Evolutionary conservation across 2,329 filamentous ascomycete species (phyloP), one percentile per base, ranked within the genome.

Genomic region (Cytospora chrysosperma): DNA sequence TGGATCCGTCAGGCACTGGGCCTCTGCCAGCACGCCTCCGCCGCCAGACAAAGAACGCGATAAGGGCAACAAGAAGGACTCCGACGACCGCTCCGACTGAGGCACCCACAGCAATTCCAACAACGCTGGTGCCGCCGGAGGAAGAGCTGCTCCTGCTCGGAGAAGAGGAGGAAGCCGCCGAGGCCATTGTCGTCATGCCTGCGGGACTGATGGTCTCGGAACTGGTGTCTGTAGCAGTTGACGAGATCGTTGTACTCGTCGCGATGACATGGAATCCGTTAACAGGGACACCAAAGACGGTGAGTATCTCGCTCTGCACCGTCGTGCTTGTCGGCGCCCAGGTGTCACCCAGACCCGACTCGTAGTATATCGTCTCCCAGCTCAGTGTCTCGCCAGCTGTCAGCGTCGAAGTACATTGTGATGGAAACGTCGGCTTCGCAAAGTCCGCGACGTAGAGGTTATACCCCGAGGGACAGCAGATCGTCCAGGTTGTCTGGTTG

Each of bases 401-500:
- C 21, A 59, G 37, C 12, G 59, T 62, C 21, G 56, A 62, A 2
- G 43, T 56, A 21, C 63, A 65, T 43, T 62, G 59, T n/a, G 55
- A 56, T 12, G 59, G 63, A 21, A 65, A 58, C 13, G 32, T 30
- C 5, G 52, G 21, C 7, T 2, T 56, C 19, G 52, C 54, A 30
- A 65, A 62, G 4, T 58, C 50, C 19, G 21, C 28, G 1, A 40
- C 12, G 56, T 59, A 62, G 59, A 62, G 59, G 15, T 34, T 28
- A n/a, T 62, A 65, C 12, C 49, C 28, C 13, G 56, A 43, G 13
- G 63, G 56, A 27, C 63, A 62, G 56, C 59, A 65, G 26, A 59
- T 56, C 10, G 59, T 59, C 32, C 56, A 51, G 15, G 51, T 62
- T 4, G 50, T 65, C 17, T 27, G 30, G 9, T 28, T 34, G 51